Conservation (phyloP, 2,329 filamentous ascomycete species). For the Calonectria naviculata region DNA sequence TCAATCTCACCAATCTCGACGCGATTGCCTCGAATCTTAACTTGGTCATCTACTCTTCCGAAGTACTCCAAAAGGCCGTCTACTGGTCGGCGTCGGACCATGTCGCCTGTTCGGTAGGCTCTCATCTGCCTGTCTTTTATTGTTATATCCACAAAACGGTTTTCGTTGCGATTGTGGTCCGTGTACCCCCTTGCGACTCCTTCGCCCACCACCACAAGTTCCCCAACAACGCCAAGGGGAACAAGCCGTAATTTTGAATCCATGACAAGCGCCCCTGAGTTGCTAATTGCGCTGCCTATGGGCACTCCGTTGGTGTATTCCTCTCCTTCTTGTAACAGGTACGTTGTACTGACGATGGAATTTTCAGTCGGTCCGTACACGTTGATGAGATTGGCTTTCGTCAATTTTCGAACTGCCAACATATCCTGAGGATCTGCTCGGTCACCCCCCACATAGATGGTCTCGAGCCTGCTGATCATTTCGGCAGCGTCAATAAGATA, state of each 20-base stretch:
- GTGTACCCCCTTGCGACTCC: neutral
- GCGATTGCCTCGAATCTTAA: no score
- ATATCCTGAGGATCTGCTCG: neutral
- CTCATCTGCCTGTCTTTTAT: no score
- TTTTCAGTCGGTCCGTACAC: neutral
- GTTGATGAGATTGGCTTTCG: neutral
- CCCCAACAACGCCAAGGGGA: neutral
- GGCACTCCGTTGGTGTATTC: neutral
- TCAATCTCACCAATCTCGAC: no score
- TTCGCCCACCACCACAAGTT: neutral
- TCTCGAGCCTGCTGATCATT: no score
- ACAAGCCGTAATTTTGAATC: neutral
- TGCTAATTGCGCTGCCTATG: neutral
- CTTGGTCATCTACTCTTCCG: no score
- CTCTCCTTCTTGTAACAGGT: neutral
- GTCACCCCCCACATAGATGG: neutral
- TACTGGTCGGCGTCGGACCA: no score
- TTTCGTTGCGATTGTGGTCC: neutral
- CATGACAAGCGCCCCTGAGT: neutral
- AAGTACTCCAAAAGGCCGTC: no score
- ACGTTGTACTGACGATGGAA: neutral
- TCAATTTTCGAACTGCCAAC: neutral
- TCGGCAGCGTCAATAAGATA: neutral
- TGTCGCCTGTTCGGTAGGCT: no score
- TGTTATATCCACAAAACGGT: neutral